These are phyloP conservation scores for Bidens hawaiensis DNA, from an alignment of 140 eudicot genomes.

Conservation along the genomic window DNA sequence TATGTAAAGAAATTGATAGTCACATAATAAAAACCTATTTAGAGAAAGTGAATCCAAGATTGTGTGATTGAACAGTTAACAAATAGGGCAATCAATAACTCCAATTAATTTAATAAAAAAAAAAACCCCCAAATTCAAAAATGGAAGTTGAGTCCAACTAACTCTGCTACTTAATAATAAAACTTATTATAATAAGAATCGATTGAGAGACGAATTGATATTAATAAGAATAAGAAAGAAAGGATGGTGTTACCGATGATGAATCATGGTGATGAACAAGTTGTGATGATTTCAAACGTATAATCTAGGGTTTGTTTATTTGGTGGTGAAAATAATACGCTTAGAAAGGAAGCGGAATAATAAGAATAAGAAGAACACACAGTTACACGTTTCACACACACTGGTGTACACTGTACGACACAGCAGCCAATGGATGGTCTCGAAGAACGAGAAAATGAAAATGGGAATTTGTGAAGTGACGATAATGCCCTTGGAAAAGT, in stretches of 20 bases:
- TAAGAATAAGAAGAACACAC: conserved; percentile 26
- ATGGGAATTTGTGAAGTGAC: conserved; percentile 6
- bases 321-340: conserved; percentile 12
- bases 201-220: no score
- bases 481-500: conserved; percentile 10
- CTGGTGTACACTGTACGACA: no score
- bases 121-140: conserved; percentile 11
- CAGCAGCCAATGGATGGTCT: conserved; percentile 68
- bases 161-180: conserved; percentile 14
- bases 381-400: conserved; percentile 31
- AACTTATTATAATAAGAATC: no score
- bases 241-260: conserved; percentile 57
- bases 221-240: conserved; percentile 1
- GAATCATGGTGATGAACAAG: conserved; percentile 31
- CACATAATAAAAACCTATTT: neutral
- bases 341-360: conserved; percentile 41
- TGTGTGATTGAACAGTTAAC: conserved; percentile 15
- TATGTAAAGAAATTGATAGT: neutral
- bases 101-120: conserved; percentile 15
- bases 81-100: conserved; percentile 14
- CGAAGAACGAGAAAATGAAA: conserved; percentile 38
- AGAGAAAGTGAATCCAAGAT: neutral
- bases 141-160: conserved; percentile 9
- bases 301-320: no score
- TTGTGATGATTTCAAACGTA: no score